Percentiles rank a stretch among this genome's conserved stretches.
These are phyloP conservation scores for Jamesozyma spencerorum DNA, from an alignment of 805 yeast species.

Conservation along the genomic window DNA sequence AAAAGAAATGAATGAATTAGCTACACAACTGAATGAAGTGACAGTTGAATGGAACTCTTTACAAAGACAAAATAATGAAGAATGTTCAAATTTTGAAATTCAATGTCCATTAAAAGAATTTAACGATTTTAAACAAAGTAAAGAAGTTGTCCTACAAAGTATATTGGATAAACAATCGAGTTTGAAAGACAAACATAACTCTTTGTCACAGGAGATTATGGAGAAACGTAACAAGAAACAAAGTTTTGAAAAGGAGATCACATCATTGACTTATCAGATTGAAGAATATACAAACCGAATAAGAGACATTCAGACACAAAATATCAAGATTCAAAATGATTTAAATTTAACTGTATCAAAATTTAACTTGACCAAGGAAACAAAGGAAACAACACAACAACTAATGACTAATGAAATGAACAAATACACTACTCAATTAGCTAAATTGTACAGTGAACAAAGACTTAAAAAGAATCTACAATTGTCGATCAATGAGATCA, in stretches of 20 bases:
- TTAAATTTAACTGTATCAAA: background rate
- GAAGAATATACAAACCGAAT: conserved; percentile 9
- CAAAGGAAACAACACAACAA: conserved; percentile 9
- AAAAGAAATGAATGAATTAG: conserved; percentile 23
- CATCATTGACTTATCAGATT: background rate
- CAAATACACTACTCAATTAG: conserved; percentile 15
- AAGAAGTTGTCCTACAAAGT: conserved; percentile 16
- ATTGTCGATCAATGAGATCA: conserved; percentile 36
- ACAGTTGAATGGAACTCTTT: conserved; percentile 10
- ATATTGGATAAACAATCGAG: conserved; percentile 11
- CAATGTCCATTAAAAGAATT: conserved; percentile 15
- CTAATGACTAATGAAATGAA: conserved; percentile 10
- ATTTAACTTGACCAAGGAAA: background rate
- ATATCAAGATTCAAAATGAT: background rate
- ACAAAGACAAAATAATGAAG: conserved; percentile 9
- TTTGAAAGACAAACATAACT: conserved; percentile 8
- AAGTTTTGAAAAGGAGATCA: conserved; percentile 7
- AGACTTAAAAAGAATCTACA: conserved; percentile 37
- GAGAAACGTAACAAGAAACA: conserved; percentile 6
- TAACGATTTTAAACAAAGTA: conserved; percentile 14
- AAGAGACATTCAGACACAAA: conserved; percentile 9
- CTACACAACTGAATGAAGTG: conserved; percentile 17
- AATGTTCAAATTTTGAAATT: conserved; percentile 7
- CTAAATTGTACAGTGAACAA: conserved; percentile 32
- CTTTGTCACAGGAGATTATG: conserved; percentile 4